A percentile compares a stretch with the other conserved stretches of the same genome.
Conservation (phyloP, 371 early-diverging fungal genomes). For the Mortierella polycephala region DNA sequence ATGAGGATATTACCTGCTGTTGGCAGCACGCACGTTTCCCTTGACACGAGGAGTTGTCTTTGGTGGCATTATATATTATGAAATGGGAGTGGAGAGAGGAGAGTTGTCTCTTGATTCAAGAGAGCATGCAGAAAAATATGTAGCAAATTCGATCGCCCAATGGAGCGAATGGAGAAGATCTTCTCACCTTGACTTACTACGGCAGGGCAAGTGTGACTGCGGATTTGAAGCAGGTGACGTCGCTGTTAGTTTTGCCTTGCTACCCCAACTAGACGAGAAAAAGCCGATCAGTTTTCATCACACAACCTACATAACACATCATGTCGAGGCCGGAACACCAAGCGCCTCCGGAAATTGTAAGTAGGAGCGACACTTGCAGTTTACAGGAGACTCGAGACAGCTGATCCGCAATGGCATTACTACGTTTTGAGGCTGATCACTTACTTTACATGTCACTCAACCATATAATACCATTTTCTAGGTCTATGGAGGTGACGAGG, state of each 20-base stretch:
- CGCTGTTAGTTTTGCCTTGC: constrained; percentile 4
- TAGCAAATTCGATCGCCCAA: constrained; percentile 1
- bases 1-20: constrained; percentile 68
- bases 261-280: not conserved
- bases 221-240: not conserved
- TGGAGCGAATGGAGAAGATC: constrained; percentile 24
- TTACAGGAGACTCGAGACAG: too few relatives aligned
- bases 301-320: constrained; percentile 4
- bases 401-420: too few relatives aligned
- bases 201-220: constrained; percentile 8
- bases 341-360: constrained; percentile 96
- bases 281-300: constrained; percentile 12
- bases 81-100: constrained; percentile 6
- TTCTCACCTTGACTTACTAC: not conserved
- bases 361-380: constrained; percentile 4
- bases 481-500: constrained; percentile 92
- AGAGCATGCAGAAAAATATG: not conserved
- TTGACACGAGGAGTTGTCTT: constrained; percentile 67
- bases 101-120: not conserved
- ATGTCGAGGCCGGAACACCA: constrained; percentile 97
- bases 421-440: not conserved
- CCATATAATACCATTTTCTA: constrained; percentile 25
- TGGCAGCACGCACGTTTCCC: constrained; percentile 77
- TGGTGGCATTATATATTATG: constrained; percentile 44
- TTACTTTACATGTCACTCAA: too few relatives aligned